Evolutionary conservation across 139 green algal genomes (phyloP), one percentile per base, ranked within the genome.

Genomic region (Volvox africanus): DNA sequence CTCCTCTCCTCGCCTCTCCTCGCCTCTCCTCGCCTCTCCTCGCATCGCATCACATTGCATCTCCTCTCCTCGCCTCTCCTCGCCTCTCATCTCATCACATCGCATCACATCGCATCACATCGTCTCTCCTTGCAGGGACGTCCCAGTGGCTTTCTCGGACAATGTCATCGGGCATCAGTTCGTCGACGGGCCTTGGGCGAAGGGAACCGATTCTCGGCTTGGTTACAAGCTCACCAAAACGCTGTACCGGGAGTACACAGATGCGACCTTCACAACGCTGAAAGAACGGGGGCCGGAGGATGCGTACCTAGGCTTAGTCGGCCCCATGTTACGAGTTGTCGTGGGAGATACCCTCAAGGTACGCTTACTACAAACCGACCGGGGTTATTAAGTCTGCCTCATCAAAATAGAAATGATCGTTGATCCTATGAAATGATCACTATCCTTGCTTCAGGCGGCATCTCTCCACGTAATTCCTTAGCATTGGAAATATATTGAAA

Each of bases 211-310:
- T 30, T 79, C 71, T 68, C 75, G 82, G 65, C 93, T 96, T 28
- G 96, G 95, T 44, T 84, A 78, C 91, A 91, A 88, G 18, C 50
- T 61, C 44, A 89, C 37, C 37, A 89, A 89, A 68, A 80, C 92
- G 0, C 68, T 86, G 24, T 97, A 95, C 85, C 12, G 94, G 6
- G 94, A 97, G 91, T 98, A 97, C 93, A 97, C 95, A 0, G 95
- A 98, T 78, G 95, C 61, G 71, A 96, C 79, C n/a, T 98, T 97
- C 94, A 96, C 85, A 0, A 87, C 37, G 11, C 26, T 71, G 14
- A 91, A 90, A 83, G 50, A 86, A 28, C 89, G 93, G n/a, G 24
- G 68, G 9, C 26, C 67, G 0, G 81, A 88, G 28, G 94, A 97
- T 20, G 80, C 85, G 83, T 96, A 97, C 92, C 92, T 97, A 17